These are phyloP conservation scores for Eutrema yunnanense DNA, from an alignment of 345 rosid species.

Conservation along the genomic window DNA sequence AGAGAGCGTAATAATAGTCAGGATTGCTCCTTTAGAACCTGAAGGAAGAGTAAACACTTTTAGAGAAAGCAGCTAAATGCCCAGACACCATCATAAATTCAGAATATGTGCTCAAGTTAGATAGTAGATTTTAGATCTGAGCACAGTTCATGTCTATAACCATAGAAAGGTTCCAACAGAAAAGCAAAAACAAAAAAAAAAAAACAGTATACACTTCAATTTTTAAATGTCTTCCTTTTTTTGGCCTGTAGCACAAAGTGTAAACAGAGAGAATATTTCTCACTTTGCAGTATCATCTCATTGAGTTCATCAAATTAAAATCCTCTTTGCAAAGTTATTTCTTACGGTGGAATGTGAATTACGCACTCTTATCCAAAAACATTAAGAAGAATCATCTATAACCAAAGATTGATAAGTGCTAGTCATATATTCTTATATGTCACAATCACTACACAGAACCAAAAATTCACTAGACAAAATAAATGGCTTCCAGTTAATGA, in stretches of 20 bases:
- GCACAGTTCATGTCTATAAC: background rate
- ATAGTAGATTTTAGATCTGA: background rate
- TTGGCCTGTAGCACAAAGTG: slow-evolving; percentile 18
- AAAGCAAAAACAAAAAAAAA: background rate
- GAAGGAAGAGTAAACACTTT: slow-evolving; percentile 28
- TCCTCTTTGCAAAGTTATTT: background rate
- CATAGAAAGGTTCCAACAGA: background rate
- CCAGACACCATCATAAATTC: slow-evolving; percentile 1
- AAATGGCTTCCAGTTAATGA: background rate
- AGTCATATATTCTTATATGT: background rate
- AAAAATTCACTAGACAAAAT: background rate
- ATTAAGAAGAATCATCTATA: background rate
- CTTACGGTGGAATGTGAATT: background rate
- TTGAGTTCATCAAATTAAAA: background rate
- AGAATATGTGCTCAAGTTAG: slow-evolving; percentile 5
- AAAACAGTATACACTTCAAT: background rate
- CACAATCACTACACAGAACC: background rate
- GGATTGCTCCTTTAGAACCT: slow-evolving; percentile 32
- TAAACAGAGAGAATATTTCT: slow-evolving; percentile 1
- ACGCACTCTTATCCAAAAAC: background rate
- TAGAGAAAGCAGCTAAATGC: slow-evolving; percentile 17
- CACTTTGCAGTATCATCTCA: background rate
- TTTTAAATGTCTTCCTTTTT: background rate
- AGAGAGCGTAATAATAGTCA: slow-evolving; percentile 4
- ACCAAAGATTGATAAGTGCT: background rate